Conservation (phyloP, 176 grass and related monocot species). For the Juncus effusus region DNA sequence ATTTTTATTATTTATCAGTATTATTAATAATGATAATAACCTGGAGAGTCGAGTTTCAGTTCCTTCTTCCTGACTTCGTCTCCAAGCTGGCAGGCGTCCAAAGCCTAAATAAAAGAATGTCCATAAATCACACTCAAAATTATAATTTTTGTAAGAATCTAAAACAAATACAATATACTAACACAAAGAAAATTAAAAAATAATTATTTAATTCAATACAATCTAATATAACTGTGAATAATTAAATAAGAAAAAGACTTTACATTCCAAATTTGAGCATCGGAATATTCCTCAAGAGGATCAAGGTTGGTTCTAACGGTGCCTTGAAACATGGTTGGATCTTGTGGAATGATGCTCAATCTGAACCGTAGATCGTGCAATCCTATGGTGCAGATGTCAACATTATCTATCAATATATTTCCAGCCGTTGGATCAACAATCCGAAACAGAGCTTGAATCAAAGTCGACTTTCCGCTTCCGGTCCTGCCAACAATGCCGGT, state of each 20-base stretch:
- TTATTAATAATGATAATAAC: constrained; percentile 18
- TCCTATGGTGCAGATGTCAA: constrained; percentile 74
- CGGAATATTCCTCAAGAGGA: constrained; percentile 69
- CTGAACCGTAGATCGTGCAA: constrained; percentile 86
- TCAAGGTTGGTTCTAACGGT: constrained; percentile 89
- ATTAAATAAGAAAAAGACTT: neutral
- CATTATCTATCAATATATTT: constrained; percentile 58
- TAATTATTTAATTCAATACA: constrained; percentile 1
- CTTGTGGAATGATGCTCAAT: constrained; percentile 91
- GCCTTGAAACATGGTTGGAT: constrained; percentile 86
- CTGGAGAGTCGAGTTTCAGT: constrained; percentile 54
- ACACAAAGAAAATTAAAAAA: neutral
- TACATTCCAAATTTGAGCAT: constrained; percentile 89
- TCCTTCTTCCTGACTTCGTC: constrained; percentile 56
- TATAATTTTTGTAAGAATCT: neutral
- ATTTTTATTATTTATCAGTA: no score
- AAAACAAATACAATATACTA: neutral
- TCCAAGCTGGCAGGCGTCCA: constrained; percentile 66
- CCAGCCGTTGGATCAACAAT: constrained; percentile 73
- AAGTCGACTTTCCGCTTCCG: constrained; percentile 84
- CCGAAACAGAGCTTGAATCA: constrained; percentile 79
- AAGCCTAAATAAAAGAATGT: constrained; percentile 29
- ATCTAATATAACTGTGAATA: neutral
- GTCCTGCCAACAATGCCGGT: constrained; percentile 91
- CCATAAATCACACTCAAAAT: neutral